Evolutionary conservation across 306 rosid species (phyloP).

Genomic region (Cucumis hystrix): DNA sequence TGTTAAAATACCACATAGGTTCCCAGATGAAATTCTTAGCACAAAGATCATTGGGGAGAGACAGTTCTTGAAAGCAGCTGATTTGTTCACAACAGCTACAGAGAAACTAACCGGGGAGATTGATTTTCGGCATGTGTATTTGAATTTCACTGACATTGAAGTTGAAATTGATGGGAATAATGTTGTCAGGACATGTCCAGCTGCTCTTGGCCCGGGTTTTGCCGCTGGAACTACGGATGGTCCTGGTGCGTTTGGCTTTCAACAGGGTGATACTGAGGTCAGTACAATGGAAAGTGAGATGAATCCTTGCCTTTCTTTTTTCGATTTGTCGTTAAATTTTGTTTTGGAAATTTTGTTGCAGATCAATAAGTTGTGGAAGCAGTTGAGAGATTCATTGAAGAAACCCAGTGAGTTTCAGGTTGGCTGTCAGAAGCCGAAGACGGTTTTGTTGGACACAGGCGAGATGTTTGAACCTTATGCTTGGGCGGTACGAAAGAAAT

Average conservation of each 20-base stretch:
- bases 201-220: conserved; percentile 87
- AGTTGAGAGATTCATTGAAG: conserved; percentile 29
- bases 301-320: background rate
- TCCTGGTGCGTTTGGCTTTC: conserved; percentile 69
- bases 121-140: conserved; percentile 52
- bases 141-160: conserved; percentile 52
- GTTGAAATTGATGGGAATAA: conserved; percentile 32
- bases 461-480: conserved; percentile 79
- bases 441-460: conserved; percentile 56
- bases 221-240: conserved; percentile 95
- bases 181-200: conserved; percentile 60
- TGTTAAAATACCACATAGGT: conserved; percentile 21
- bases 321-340: background rate
- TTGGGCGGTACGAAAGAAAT: conserved; percentile 54
- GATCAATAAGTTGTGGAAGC: conserved; percentile 46
- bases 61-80: conserved; percentile 44
- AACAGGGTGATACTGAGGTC: conserved; percentile 74
- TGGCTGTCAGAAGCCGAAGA: conserved; percentile 68
- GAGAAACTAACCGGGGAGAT: conserved; percentile 41
- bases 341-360: conserved; percentile 5
- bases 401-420: conserved; percentile 54
- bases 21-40: conserved; percentile 69
- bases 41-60: conserved; percentile 70
- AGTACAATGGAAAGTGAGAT: background rate
- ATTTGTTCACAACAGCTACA: conserved; percentile 39